Evolutionary conservation across 257 asterid species (phyloP).

Genomic region (Scutellaria galericulata): DNA sequence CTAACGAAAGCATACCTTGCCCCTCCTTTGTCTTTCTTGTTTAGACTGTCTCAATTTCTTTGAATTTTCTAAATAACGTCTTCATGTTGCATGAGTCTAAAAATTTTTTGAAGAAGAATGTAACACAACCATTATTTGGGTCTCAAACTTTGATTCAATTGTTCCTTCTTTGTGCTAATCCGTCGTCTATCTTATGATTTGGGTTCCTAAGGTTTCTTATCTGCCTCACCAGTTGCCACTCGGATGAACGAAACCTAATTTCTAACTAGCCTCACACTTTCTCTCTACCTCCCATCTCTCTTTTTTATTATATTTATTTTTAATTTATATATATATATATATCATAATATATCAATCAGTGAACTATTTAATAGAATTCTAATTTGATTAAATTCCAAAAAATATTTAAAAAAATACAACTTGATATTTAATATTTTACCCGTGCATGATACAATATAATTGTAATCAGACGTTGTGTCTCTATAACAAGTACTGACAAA

Average conservation of each 20-base stretch:
- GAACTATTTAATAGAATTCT: too few species aligned
- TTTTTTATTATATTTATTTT: too few species aligned
- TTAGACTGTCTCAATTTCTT: background rate
- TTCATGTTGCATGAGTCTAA: background rate
- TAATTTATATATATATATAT: too few species aligned
- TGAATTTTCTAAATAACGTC: background rate
- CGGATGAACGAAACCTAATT: background rate
- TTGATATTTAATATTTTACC: too few species aligned
- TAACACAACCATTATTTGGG: background rate
- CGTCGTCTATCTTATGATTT: background rate
- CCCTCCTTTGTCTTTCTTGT: background rate
- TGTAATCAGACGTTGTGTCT: too few species aligned
- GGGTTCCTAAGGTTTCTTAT: background rate
- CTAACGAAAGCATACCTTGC: background rate
- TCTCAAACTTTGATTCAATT: background rate
- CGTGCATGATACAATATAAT: too few species aligned
- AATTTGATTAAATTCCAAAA: too few species aligned
- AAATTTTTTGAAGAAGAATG: background rate
- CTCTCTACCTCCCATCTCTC: slow-evolving; percentile 1
- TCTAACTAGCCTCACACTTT: background rate
- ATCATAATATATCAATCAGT: too few species aligned
- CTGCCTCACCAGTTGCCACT: background rate
- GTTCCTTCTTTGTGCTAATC: background rate
- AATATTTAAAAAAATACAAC: too few species aligned
- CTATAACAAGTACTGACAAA: too few species aligned